Conservation (phyloP, 2,329 filamentous ascomycete genomes). For the Fusarium aywerte region DNA sequence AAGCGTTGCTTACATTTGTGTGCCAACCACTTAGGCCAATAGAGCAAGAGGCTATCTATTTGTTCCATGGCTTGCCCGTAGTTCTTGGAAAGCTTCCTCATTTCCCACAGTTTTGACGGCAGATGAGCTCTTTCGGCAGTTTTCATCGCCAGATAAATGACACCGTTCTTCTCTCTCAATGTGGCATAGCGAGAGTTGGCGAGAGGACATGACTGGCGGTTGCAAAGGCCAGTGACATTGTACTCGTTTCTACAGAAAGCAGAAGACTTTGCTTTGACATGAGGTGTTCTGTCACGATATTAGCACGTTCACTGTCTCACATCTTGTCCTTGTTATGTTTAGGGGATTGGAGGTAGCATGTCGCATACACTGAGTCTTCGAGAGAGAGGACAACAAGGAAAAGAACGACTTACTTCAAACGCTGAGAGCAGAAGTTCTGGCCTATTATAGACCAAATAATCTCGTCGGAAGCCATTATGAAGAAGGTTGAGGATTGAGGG, state of each 20-base stretch:
- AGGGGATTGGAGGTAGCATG: not conserved
- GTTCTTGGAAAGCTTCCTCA: conserved; percentile 88
- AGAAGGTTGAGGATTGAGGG: not conserved
- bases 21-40: conserved; percentile 92
- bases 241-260: conserved; percentile 92
- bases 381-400: not conserved
- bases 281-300: conserved; percentile 64
- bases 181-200: conserved; percentile 95
- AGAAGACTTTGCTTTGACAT: not conserved
- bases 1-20: conserved; percentile 98
- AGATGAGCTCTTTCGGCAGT: conserved; percentile 88
- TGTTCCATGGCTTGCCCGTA: conserved; percentile 90
- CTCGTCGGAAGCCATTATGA: conserved; percentile 86
- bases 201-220: conserved; percentile 87
- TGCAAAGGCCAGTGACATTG: conserved; percentile 86
- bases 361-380: not conserved
- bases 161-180: conserved; percentile 83
- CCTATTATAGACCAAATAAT: conserved; percentile 94
- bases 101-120: conserved; percentile 94
- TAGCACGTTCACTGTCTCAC: conserved; percentile 33
- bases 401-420: conserved; percentile 75
- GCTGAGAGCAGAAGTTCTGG: conserved; percentile 95
- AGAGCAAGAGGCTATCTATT: conserved; percentile 85
- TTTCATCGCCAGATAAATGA: conserved; percentile 96
- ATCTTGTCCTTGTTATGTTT: not conserved